Base-by-base conservation (phyloP, 2,329 filamentous ascomycete species). In the Cladosporium phlei region DNA sequence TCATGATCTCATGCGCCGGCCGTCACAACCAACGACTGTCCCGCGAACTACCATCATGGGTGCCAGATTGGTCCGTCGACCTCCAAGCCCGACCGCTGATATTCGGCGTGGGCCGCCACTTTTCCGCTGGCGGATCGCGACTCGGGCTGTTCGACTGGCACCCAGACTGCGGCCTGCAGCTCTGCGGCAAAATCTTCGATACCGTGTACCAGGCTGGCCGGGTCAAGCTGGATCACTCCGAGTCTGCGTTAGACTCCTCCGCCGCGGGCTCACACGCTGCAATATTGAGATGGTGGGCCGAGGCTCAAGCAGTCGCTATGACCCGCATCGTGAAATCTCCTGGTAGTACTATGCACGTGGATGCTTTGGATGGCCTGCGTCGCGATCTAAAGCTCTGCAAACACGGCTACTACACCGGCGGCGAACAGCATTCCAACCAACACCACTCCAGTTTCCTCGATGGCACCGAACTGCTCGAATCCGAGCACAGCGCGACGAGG, bases 31-130 rank as follows among this genome's bases (percentile, higher is more conserved):
- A 60, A 42, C 12, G 21, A 7, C 42, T 24, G 1, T 40, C 42
- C 17, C 40, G 47, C 9, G 28, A 42, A 2, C 34, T 60, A 8
- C 52, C 57, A 20, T 45, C 47, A 5, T 48, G 47, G 43, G 46
- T 59, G 3, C 60, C 60, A 4, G 60, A 63, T 33, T 63, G 60
- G 60, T 58, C 57, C 1, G 46, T 54, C 8, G 46, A 56, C 20
- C 46, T 61, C 5, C 43, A 38, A 10, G 57, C 57, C 3, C 34
- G 59, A 12, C 59, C 60, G 12, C 50, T 63, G 7, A 48, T 61
- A 27, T 62, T 62, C 34, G 59, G 55, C 3, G 22, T 52, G 9
- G 44, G 45, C 16, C 28, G 48, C 3, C 40, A 49, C 6, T 62
- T 54, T 35, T 32, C 47, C 11, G 59, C 60, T 12, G 59, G 59